Percentiles rank a stretch among this genome's conserved stretches.
Evolutionary conservation across 352 stramenopile genomes (phyloP).

Genomic region (Globisporangium sylvaticum): DNA sequence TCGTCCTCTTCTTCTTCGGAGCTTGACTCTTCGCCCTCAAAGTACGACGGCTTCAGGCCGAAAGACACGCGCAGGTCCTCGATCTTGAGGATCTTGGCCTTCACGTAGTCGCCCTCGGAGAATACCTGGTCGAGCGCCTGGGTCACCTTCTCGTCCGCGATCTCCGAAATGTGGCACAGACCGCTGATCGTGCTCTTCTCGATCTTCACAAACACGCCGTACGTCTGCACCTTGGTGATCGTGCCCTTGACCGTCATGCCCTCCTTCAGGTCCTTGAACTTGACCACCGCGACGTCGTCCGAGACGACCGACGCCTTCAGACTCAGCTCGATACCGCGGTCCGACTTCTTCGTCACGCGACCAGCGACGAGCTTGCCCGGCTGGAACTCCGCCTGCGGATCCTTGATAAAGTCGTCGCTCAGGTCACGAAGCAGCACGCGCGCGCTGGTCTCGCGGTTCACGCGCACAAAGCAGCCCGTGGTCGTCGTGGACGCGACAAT

Average conservation of each 20-base stretch:
- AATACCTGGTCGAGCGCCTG: constrained; percentile 92
- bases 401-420: constrained; percentile 93
- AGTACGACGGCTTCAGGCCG: constrained; percentile 96
- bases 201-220: constrained; percentile 95
- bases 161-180: constrained; percentile 95
- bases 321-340: constrained; percentile 88
- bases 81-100: constrained; percentile 95
- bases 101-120: constrained; percentile 93
- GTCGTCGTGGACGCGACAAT: constrained; percentile 91
- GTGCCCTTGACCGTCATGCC: constrained; percentile 93
- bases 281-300: constrained; percentile 80
- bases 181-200: constrained; percentile 94
- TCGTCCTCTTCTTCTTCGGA: constrained; percentile 81
- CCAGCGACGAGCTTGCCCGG: constrained; percentile 92
- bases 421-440: constrained; percentile 94
- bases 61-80: constrained; percentile 91
- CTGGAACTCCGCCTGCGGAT: constrained; percentile 88
- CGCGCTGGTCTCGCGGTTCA: constrained; percentile 84
- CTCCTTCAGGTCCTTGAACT: constrained; percentile 88
- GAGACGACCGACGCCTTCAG: constrained; percentile 92
- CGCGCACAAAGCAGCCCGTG: constrained; percentile 92
- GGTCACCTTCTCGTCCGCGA: constrained; percentile 93
- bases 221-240: constrained; percentile 93
- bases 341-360: constrained; percentile 89
- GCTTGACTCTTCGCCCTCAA: constrained; percentile 90